These are phyloP conservation scores for Solanum medicagineum DNA, from an alignment of 257 asterid genomes.

Conservation along the genomic window DNA sequence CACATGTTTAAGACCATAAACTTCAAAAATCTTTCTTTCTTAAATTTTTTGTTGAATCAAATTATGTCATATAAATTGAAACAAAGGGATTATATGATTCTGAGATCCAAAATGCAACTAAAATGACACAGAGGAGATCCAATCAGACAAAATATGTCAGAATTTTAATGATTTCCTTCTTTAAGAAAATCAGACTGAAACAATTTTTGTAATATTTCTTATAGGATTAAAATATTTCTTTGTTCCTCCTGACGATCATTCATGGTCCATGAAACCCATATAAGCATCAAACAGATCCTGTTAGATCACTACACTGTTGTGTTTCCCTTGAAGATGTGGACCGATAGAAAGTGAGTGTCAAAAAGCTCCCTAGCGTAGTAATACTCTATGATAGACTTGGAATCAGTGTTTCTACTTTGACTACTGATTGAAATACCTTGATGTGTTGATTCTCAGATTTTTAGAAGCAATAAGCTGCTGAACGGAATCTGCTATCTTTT, in stretches of 20 bases:
- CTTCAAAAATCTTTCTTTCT: not conserved
- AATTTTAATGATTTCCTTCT: not conserved
- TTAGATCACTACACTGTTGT: not conserved
- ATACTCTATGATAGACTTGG: not conserved
- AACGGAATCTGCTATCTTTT: conserved; percentile 68
- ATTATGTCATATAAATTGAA: not conserved
- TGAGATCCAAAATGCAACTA: not conserved
- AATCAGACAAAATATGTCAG: not conserved
- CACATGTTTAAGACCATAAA: not conserved
- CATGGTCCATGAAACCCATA: not conserved
- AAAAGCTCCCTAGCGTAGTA: not conserved
- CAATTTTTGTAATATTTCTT: not conserved
- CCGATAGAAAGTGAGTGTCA: not conserved
- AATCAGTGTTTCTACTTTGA: not conserved
- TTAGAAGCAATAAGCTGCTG: conserved; percentile 85
- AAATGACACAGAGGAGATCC: not conserved
- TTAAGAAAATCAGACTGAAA: not conserved
- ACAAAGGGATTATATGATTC: not conserved
- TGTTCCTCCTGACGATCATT: not conserved
- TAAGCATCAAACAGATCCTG: not conserved
- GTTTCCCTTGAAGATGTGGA: not conserved
- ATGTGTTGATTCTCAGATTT: conserved; percentile 70
- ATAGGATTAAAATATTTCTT: not conserved
- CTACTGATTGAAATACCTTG: conserved; percentile 38
- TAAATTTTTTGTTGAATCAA: not conserved